Evolutionary conservation across 345 rosid genomes (phyloP).

Genomic region (Raphanus raphanistrum): DNA sequence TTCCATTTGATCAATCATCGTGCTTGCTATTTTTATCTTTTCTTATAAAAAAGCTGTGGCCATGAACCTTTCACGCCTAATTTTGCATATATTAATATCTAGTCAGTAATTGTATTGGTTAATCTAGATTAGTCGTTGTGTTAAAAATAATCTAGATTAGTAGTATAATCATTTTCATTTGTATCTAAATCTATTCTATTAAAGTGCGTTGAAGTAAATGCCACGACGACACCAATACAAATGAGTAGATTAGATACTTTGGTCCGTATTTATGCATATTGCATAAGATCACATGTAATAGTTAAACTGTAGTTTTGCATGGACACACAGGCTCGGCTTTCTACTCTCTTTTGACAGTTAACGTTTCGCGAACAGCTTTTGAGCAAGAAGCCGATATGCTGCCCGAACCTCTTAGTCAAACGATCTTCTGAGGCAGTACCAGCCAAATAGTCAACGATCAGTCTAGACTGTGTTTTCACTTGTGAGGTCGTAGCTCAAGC

Average conservation of each 20-base stretch:
- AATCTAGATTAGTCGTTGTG: background rate
- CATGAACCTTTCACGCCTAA: slow-evolving; percentile 22
- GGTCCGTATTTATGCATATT: background rate
- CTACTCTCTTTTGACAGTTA: slow-evolving; percentile 17
- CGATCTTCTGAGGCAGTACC: slow-evolving; percentile 19
- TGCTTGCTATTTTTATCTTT: background rate
- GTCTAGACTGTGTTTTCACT: slow-evolving; percentile 8
- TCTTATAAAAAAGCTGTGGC: background rate
- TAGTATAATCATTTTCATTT: background rate
- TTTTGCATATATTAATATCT: background rate
- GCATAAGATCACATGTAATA: background rate
- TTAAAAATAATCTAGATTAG: background rate
- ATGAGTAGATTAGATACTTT: background rate
- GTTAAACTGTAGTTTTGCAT: slow-evolving; percentile 19
- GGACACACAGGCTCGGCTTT: slow-evolving; percentile 9
- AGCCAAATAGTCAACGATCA: slow-evolving; percentile 23
- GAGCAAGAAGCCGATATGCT: slow-evolving; percentile 14
- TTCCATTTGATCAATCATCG: slow-evolving; percentile 10
- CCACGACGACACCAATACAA: background rate
- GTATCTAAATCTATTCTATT: background rate
- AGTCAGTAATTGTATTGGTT: background rate
- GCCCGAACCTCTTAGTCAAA: slow-evolving; percentile 18
- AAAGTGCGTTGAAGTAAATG: background rate
- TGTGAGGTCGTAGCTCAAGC: too few relatives aligned
- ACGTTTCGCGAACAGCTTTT: slow-evolving; percentile 12